Evolutionary conservation across 306 rosid species (phyloP).

Genomic region (Crotalaria pallida): DNA sequence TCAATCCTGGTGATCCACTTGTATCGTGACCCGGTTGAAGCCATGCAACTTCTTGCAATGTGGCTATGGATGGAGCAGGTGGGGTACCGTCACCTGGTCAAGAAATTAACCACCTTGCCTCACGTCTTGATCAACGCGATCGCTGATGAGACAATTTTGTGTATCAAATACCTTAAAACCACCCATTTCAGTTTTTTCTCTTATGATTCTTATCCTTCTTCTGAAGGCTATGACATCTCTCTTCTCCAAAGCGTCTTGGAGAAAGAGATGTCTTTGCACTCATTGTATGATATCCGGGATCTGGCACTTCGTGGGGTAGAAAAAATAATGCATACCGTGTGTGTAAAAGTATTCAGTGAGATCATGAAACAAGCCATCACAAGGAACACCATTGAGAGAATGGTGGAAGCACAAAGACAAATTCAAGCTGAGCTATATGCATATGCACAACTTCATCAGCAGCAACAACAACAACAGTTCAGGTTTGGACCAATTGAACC

Average conservation of each 20-base stretch:
- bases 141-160: conserved; percentile 53
- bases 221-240: conserved; percentile 25
- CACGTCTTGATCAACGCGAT: conserved; percentile 41
- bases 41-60: conserved; percentile 50
- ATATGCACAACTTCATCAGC: too few relatives aligned
- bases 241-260: conserved; percentile 43
- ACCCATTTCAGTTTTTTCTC: too few relatives aligned
- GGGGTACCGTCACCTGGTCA: conserved; percentile 39
- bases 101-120: conserved; percentile 35
- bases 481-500: too few relatives aligned
- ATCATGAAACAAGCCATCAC: conserved; percentile 30
- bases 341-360: conserved; percentile 44
- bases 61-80: conserved; percentile 77
- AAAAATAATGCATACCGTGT: conserved; percentile 23
- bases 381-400: neutral
- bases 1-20: conserved; percentile 37
- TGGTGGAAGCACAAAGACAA: conserved; percentile 12
- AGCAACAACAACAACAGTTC: too few relatives aligned
- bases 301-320: conserved; percentile 26
- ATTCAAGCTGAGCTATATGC: too few relatives aligned
- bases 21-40: conserved; percentile 47
- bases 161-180: conserved; percentile 30
- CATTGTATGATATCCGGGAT: conserved; percentile 14
- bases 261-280: conserved; percentile 29
- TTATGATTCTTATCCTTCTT: too few relatives aligned